Percentiles rank a stretch among this genome's conserved stretches.
Conservation (phyloP, 177 flowering plant genomes). For the Vitis hybrid region DNA sequence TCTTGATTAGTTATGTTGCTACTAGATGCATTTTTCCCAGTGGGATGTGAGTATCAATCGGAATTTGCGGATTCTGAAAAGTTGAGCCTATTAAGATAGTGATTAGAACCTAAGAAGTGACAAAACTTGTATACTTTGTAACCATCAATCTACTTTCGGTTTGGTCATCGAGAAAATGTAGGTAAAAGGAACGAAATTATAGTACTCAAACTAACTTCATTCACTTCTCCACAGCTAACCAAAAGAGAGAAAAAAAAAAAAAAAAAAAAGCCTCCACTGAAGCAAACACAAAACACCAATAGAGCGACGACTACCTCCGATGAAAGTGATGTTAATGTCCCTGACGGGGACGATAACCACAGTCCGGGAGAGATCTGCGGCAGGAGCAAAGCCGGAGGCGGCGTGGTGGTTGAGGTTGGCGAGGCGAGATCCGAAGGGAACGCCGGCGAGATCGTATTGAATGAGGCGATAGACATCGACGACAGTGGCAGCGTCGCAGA, state of each 20-base stretch:
- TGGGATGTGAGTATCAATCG: too few species aligned
- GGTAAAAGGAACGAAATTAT: too few species aligned
- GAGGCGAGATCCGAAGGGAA: conserved; percentile 86
- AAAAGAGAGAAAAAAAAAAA: not conserved
- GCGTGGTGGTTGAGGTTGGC: conserved; percentile 87
- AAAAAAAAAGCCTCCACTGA: not conserved
- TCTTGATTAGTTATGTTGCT: not conserved
- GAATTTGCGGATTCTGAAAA: too few species aligned
- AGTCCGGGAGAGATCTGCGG: conserved; percentile 84
- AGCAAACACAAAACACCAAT: not conserved
- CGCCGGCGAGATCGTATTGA: conserved; percentile 90
- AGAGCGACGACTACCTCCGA: conserved; percentile 44
- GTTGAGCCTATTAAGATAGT: too few species aligned
- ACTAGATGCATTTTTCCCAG: not conserved
- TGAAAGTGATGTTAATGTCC: conserved; percentile 57
- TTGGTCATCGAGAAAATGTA: too few species aligned
- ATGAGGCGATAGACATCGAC: conserved; percentile 94
- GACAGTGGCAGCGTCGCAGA: conserved; percentile 87
- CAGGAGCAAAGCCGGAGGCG: conserved; percentile 26
- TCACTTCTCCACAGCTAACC: not conserved
- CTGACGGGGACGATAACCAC: conserved; percentile 70
- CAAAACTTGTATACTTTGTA: too few species aligned
- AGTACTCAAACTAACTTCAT: too few species aligned
- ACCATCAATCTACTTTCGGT: too few species aligned
- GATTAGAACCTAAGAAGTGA: too few species aligned